Evolutionary conservation across 176 grass and related monocot genomes (phyloP), one percentile per base, ranked within the genome.

Genomic region (Elaeis guineensis): DNA sequence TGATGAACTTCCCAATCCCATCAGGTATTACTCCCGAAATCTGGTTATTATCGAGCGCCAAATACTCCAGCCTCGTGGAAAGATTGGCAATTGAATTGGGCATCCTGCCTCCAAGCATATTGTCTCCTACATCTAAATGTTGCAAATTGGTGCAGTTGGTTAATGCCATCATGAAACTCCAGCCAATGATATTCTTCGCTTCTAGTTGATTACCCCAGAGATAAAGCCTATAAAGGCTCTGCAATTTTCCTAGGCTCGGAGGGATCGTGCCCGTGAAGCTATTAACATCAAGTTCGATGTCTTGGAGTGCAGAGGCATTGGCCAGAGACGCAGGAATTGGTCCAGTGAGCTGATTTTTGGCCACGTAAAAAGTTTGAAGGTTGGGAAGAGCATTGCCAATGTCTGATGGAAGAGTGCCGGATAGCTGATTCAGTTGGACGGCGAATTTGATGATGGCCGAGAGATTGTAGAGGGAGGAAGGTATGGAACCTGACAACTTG

Each of bases 391-490:
- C 1, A 49, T 22, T 17, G 15, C 76, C 62, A 21, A 78, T 66
- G 11, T 78, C 32, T 20, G 30, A 18, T 49, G 57, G 75, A 16
- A 83, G 7, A 72, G 53, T 77, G 57, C 75, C 75, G 26, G 55
- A 1, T 14, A 78, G 51, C 19, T 56, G 29, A 17, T 78, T 78
- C 19, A 1, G 1, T 2, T 0, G 5, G 1, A 72, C 17, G 20
- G 16, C 1, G 3, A 78, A 32, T 0, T 5, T 4, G 18, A 30
- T 29, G 14, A 73, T 50, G 15, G 68, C 52, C 12, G 69, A 72
- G 17, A 83, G 48, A 52, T 78, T 82, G 12, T 75, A 78, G 23
- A 74, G 15, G 51, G 58, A 77, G 44, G 9, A 19, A 6, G 56
- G 73, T 55, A 82, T 72, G 11, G 59, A 32, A 5, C 58, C 54